Evolutionary conservation across 805 yeast genomes (phyloP).

Genomic region (Candida pini): DNA sequence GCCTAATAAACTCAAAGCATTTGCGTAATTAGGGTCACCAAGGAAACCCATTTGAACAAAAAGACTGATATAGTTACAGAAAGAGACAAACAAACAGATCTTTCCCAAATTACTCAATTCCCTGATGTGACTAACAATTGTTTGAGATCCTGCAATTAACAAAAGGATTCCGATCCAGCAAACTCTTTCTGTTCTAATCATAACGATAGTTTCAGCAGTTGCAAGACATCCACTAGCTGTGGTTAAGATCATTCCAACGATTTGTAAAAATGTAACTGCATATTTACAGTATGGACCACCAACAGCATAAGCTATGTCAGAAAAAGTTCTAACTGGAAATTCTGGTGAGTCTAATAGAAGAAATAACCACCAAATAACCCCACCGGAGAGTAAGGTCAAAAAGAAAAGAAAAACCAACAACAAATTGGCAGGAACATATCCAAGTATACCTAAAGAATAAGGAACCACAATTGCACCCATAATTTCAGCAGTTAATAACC

Average conservation of each 20-base stretch:
- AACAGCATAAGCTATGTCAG: constrained; percentile 35
- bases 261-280: constrained; percentile 31
- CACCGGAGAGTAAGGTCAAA: constrained; percentile 36
- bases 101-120: constrained; percentile 32
- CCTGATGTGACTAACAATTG: constrained; percentile 36
- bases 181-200: constrained; percentile 27
- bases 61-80: constrained; percentile 13
- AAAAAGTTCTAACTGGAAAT: constrained; percentile 37
- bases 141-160: constrained; percentile 36
- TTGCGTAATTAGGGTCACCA: constrained; percentile 18
- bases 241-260: constrained; percentile 36
- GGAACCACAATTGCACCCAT: constrained; percentile 20
- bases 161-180: constrained; percentile 36
- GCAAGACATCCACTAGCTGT: constrained; percentile 36
- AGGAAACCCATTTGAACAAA: constrained; percentile 14
- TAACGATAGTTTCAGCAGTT: constrained; percentile 36
- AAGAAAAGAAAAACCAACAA: constrained; percentile 10
- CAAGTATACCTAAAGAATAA: constrained; percentile 9
- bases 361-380: constrained; percentile 32
- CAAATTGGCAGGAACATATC: constrained; percentile 13
- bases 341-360: constrained; percentile 35
- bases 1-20: constrained; percentile 14
- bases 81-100: constrained; percentile 13
- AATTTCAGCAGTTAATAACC: constrained; percentile 18
- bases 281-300: constrained; percentile 30